Evolutionary conservation across 176 grass and related monocot genomes (phyloP).

Genomic region (Oryza officinalis): DNA sequence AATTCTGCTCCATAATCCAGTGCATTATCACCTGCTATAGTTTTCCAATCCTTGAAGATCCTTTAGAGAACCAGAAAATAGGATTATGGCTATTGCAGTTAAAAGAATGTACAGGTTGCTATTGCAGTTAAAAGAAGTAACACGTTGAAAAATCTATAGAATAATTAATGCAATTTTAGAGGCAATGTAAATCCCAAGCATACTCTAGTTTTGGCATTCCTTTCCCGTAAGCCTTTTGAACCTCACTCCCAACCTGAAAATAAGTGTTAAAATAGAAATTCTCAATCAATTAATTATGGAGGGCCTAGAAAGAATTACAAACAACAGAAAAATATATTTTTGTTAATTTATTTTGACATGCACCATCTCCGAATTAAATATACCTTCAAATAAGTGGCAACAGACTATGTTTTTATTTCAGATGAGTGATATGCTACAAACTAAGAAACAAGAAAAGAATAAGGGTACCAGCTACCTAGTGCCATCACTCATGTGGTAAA

Average conservation of each 20-base stretch:
- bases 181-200: conserved; percentile 20
- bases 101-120: neutral
- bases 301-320: neutral
- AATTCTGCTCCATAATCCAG: conserved; percentile 90
- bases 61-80: conserved; percentile 47
- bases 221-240: conserved; percentile 94
- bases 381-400: neutral
- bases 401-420: conserved; percentile 1
- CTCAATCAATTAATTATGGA: neutral
- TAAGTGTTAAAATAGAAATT: conserved; percentile 19
- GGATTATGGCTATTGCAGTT: conserved; percentile 22
- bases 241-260: conserved; percentile 94
- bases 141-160: conserved; percentile 5
- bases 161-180: conserved; percentile 19
- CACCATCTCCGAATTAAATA: neutral
- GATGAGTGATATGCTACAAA: conserved; percentile 6
- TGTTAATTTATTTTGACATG: neutral
- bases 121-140: conserved; percentile 9
- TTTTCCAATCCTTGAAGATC: conserved; percentile 86
- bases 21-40: conserved; percentile 68
- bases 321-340: too few species aligned
- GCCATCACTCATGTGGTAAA: conserved; percentile 95
- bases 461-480: conserved; percentile 55
- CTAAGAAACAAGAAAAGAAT: neutral
- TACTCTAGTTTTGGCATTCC: conserved; percentile 92